Percentiles rank a stretch among this genome's conserved stretches.
phyloP scores from a whole-genome alignment of 2,329 filamentous ascomycete genomes.

The Aspergillus latus region DNA sequence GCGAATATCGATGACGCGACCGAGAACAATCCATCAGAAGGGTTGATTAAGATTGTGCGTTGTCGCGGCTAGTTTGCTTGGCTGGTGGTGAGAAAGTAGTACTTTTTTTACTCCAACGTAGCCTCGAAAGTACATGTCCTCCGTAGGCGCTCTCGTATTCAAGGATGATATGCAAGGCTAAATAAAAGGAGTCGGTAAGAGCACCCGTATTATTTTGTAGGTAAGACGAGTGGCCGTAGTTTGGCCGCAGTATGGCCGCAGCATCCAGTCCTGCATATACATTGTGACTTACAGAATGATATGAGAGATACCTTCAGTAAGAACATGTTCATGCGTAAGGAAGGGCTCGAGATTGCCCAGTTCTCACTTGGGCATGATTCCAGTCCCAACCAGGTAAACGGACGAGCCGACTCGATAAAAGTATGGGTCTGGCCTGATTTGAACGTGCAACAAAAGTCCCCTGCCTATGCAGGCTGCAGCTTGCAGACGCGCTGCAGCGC shows the following conservation, averaged over 20 bases:
- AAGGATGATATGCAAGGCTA: not conserved
- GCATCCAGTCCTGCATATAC: no score
- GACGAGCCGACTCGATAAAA: not conserved
- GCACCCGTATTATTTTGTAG: no score
- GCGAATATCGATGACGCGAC: not conserved
- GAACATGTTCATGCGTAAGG: constrained; percentile 3
- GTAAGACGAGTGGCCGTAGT: no score
- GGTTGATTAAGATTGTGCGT: not conserved
- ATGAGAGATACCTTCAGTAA: not conserved
- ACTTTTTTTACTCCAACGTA: not conserved
- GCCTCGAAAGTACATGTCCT: not conserved
- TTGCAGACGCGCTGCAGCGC: not conserved
- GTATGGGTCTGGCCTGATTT: not conserved
- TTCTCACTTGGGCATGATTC: not conserved
- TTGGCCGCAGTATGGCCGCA: no score
- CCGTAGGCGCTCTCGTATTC: not conserved
- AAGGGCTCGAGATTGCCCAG: not conserved
- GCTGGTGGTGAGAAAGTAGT: not conserved
- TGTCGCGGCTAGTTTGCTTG: not conserved
- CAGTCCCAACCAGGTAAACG: constrained; percentile 1
- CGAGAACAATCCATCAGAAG: not conserved
- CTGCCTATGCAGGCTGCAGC: not conserved
- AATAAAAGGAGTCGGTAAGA: not conserved
- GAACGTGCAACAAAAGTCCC: constrained; percentile 9
- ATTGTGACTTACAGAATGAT: not conserved